Base-by-base conservation (phyloP, 179 eudicot genomes). In the Silene coronaria region DNA sequence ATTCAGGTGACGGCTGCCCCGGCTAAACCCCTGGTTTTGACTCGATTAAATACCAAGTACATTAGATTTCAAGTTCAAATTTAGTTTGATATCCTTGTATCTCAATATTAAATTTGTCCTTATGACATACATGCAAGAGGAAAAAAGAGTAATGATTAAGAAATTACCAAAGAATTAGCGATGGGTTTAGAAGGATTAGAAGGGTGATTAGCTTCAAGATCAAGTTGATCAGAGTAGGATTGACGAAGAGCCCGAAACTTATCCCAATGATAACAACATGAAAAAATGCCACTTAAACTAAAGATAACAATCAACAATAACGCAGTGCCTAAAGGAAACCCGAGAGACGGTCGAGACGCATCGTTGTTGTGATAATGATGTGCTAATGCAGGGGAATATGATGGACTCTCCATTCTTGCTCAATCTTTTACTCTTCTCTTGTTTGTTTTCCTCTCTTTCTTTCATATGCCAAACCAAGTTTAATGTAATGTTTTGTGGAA, bases 241-340 rank as follows among this genome's bases (percentile, higher is more conserved):
- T 84, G 86, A 27, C 91, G 88, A 67, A 91, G 82, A 23, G 92
- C 80, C 1, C 93, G 84, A 68, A 93, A 84, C 82, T 87, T 91
- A 34, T 93, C 97, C 98, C 98, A 93, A 75, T 90, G 95, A 70
- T 93, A 93, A 75, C 98, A 93, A 65, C 98, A 93, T 0, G 98
- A 89, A 84, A 93, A 93, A 57, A 93, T 76, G 4, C 97, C 97
- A 71, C 98, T 93, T 67, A 93, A 75, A 71, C 88, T 87, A 82
- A 93, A 93, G 7, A 93, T 88, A 27, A 93, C 78, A 34, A 93
- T 67, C 71, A 93, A 75, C 0, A 91, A 81, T 4, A 93, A 78
- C 5, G 91, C 98, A 0, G 95, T 91, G 0, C 98, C 98, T 1
- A 93, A 84, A 0, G 98, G 98, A 67, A 93, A 93, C 0, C 98